phyloP scores from a whole-genome alignment of 2,329 filamentous ascomycete species.

The Talaromyces funiculosus region DNA sequence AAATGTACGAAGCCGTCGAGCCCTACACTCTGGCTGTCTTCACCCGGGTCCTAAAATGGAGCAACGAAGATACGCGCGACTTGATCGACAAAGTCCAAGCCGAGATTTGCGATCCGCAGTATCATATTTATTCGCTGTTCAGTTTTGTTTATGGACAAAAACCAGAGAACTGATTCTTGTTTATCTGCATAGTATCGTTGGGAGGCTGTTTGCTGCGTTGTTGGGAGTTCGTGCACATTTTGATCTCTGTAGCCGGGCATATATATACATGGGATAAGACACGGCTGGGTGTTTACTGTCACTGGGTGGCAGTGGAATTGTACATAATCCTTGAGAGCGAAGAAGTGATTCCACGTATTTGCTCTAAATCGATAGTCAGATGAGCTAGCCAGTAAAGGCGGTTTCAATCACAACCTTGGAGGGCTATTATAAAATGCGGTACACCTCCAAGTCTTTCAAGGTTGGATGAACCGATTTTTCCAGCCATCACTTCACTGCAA shows the following conservation, averaged over 20 bases:
- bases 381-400: too few species aligned
- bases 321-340: background rate
- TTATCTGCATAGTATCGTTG: background rate
- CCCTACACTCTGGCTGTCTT: slow-evolving; percentile 23
- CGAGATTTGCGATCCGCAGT: slow-evolving; percentile 24
- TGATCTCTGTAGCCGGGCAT: background rate
- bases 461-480: too few species aligned
- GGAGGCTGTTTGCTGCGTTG: background rate
- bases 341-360: background rate
- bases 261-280: background rate
- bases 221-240: background rate
- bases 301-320: background rate
- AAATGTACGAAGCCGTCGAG: slow-evolving; percentile 21
- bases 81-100: slow-evolving; percentile 28
- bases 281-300: background rate
- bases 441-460: too few species aligned
- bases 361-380: too few species aligned
- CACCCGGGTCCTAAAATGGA: slow-evolving; percentile 24
- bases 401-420: too few species aligned
- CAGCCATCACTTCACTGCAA: too few species aligned
- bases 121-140: slow-evolving; percentile 24
- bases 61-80: slow-evolving; percentile 23
- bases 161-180: slow-evolving; percentile 4
- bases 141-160: slow-evolving; percentile 16
- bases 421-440: too few species aligned